A percentile compares a stretch with the other conserved stretches of the same genome.
These are phyloP conservation scores for Parathielavia appendiculata DNA, from an alignment of 495 filamentous ascomycete genomes.

Conservation along the genomic window DNA sequence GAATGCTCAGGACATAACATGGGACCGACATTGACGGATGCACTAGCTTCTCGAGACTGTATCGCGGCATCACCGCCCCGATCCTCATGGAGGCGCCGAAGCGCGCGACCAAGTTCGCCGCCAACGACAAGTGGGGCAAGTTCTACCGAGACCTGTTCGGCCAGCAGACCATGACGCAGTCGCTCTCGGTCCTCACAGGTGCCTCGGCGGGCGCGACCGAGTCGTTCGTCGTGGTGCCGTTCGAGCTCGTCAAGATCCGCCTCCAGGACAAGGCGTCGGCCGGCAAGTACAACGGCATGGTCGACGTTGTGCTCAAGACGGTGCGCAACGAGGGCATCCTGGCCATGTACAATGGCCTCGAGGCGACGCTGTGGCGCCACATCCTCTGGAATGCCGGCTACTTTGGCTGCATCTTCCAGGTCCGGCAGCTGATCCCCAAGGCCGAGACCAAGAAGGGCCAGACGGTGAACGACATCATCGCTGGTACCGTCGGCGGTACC, in stretches of 20 bases:
- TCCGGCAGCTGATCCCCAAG: slow-evolving; percentile 74
- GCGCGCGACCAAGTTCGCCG: slow-evolving; percentile 96
- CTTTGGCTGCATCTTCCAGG: slow-evolving; percentile 97
- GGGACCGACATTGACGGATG: slow-evolving; percentile 14
- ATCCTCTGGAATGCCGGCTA: slow-evolving; percentile 96
- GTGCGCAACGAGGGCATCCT: slow-evolving; percentile 76
- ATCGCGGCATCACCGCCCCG: slow-evolving; percentile 91
- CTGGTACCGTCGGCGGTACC: slow-evolving; percentile 82
- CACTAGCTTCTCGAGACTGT: slow-evolving; percentile 73
- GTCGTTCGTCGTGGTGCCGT: slow-evolving; percentile 83
- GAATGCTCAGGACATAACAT: background rate
- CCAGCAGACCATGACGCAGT: slow-evolving; percentile 78
- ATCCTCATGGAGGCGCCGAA: slow-evolving; percentile 99
- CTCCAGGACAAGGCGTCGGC: slow-evolving; percentile 94
- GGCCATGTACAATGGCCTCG: slow-evolving; percentile 92
- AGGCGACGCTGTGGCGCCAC: slow-evolving; percentile 95
- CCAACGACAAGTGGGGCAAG: slow-evolving; percentile 95
- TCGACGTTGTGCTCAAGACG: slow-evolving; percentile 83
- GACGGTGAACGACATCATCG: slow-evolving; percentile 79
- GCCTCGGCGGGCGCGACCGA: slow-evolving; percentile 94
- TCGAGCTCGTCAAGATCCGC: slow-evolving; percentile 94
- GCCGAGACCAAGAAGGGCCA: slow-evolving; percentile 72
- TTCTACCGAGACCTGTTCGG: slow-evolving; percentile 84
- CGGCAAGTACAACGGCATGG: slow-evolving; percentile 84
- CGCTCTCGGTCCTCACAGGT: slow-evolving; percentile 83